A percentile compares a stretch with the other conserved stretches of the same genome.
phyloP scores from a whole-genome alignment of 169 alveolate species.

The Theileria annulata region DNA sequence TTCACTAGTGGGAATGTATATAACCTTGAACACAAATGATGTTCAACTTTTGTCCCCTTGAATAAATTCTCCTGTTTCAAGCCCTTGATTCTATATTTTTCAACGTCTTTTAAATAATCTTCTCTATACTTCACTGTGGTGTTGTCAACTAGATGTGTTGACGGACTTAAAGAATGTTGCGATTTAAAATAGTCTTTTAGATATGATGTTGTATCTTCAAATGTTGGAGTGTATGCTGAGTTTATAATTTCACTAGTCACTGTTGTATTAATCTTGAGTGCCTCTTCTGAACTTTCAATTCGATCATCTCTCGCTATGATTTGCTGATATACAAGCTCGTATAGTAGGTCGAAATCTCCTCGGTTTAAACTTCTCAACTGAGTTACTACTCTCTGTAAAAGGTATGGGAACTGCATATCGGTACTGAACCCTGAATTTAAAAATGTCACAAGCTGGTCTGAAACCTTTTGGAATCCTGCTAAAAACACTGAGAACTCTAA shows the following conservation, averaged over 20 bases:
- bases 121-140: neutral
- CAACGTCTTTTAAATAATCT: neutral
- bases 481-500: slow-evolving; percentile 35
- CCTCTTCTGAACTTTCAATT: slow-evolving; percentile 59
- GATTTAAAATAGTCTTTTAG: neutral
- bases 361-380: slow-evolving; percentile 46
- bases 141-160: neutral
- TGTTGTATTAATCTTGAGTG: slow-evolving; percentile 29
- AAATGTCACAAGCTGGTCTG: slow-evolving; percentile 15
- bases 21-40: slow-evolving; percentile 3
- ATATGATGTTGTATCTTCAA: neutral
- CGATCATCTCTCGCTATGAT: slow-evolving; percentile 61
- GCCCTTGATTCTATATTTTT: neutral
- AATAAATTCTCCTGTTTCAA: neutral
- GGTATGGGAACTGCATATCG: slow-evolving; percentile 54
- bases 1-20: slow-evolving; percentile 58
- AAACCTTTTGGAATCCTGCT: slow-evolving; percentile 17
- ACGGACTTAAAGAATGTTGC: neutral
- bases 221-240: neutral
- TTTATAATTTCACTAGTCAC: slow-evolving; percentile 9
- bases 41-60: neutral
- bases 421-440: slow-evolving; percentile 52
- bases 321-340: slow-evolving; percentile 30
- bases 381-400: slow-evolving; percentile 44
- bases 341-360: slow-evolving; percentile 23